Base-by-base conservation (phyloP, 768 basidiomycete genomes). In the Boletus pseudo-olivaceus region DNA sequence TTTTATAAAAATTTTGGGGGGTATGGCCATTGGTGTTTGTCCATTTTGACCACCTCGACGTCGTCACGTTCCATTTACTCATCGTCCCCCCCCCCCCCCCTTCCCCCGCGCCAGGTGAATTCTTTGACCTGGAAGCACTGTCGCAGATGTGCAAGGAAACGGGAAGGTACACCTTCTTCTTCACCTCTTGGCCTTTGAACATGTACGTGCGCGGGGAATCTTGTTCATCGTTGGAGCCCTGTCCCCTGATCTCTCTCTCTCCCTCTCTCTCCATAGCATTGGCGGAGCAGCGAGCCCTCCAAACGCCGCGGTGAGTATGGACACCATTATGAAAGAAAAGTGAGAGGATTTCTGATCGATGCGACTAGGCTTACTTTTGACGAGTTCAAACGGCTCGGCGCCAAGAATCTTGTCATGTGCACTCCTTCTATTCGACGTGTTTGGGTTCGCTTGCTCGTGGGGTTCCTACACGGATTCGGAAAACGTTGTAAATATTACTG, bases 141-240 rank as follows among this genome's bases (percentile, higher is more conserved):
- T 78, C 83, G 11, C 69, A 78, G 54, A 70, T 73, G 8, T 88
- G 84, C 62, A 77, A 77, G 5, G 78, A 79, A 56, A 80, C 78
- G 2, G 77, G 79, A 5, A 71, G 84, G 60, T 88, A 85, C 65
- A 84, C 83, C 10, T 87, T 90, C 67, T 88, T 88, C 77, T 87
- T 88, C 71, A 78, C 84, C 1, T 87, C 84, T 3, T 87, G 84
- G 85, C 86, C 87, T 1, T 72, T 90, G 57, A 80, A 86, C 65
- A 81, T 88, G 85, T 86, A 59, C 61, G 83, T 69, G 23, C 12
- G 9, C 7, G 14, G 1, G 0, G 19, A 19, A 6, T 7, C 4
- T 9, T 26, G 15, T 38, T 19, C 2, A 9, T 8, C 3, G 1
- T 15, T 9, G 1, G 12, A 8, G 3, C 5, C 12, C 5, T 4